These are phyloP conservation scores for Sarocladium brachiariae DNA, from an alignment of 2,329 filamentous ascomycete genomes.

Conservation along the genomic window DNA sequence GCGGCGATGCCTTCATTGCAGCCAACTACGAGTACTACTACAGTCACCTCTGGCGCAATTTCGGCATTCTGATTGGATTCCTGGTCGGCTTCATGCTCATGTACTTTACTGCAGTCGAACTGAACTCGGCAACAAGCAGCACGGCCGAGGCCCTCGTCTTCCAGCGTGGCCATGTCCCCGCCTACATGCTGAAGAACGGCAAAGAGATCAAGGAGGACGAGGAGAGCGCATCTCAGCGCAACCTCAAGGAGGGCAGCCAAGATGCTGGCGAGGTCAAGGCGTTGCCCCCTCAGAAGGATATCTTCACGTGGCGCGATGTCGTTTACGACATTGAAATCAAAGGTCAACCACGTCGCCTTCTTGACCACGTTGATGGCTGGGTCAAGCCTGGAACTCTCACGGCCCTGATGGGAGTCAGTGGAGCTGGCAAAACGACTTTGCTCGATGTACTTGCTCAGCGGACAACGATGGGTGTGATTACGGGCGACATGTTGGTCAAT, in stretches of 20 bases:
- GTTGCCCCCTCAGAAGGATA: conserved; percentile 39
- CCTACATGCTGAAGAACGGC: conserved; percentile 27
- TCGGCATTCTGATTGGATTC: conserved; percentile 61
- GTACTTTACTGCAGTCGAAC: conserved; percentile 57
- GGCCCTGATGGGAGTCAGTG: conserved; percentile 62
- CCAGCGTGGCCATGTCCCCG: conserved; percentile 44
- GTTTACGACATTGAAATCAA: conserved; percentile 70
- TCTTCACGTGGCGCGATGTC: conserved; percentile 76
- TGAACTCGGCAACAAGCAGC: conserved; percentile 56
- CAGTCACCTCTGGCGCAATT: conserved; percentile 58
- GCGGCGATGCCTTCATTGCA: conserved; percentile 54
- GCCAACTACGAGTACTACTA: conserved; percentile 50
- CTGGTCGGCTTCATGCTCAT: conserved; percentile 55
- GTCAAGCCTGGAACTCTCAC: conserved; percentile 85
- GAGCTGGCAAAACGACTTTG: conserved; percentile 37
- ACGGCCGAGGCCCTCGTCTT: conserved; percentile 66
- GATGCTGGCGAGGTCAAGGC: conserved; percentile 18
- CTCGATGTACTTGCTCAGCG: conserved; percentile 39
- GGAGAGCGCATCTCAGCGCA: conserved; percentile 17
- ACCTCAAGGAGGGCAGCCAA: conserved; percentile 17
- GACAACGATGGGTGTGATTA: conserved; percentile 54
- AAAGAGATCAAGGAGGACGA: conserved; percentile 18
- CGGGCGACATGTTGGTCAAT: conserved; percentile 60
- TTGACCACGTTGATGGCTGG: conserved; percentile 80
- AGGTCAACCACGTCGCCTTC: conserved; percentile 58